Base-by-base conservation (phyloP, 192 early-diverging fungal species). In the Rhizophagus clarus region DNA sequence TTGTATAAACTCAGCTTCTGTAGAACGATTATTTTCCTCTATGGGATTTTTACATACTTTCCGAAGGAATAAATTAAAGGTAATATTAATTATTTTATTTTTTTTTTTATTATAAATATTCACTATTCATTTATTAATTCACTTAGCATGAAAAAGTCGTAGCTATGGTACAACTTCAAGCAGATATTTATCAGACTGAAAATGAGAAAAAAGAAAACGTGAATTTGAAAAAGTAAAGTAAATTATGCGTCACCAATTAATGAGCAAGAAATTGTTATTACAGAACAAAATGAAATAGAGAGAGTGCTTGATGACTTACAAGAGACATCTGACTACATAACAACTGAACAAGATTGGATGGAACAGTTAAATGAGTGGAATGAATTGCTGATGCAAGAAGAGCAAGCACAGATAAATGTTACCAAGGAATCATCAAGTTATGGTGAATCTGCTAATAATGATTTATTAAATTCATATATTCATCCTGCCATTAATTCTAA, bases 1-100 rank as follows among this genome's bases (percentile, higher is more conserved):
- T 34, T 79, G 47, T 79, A 31, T 79, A 20, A 79, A 79, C 70
- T 66, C 67, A 70, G 77, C 77, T 26, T 79, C 68, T 60, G 17
- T 79, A 1, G 47, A 77, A 51, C 0, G 42, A 67, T 47, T 75
- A 61, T 75, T 26, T 31, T 32, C 1, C 22, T 62, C 31, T 5
- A 75, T 75, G 60, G 32, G 32, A 37, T 75, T 61, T 61, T 28
- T 75, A 6, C 20, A 75, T 40, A 64, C 61, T 42, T 14, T 3
- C 4, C 37, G 26, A 45, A 12, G 34, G 66, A 76, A 76, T 40
- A 12, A 40, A 32, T 22, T 75, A 24, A 24, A 63, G 8, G 61
- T 75, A n/a, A 40, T 56, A 20, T 29, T 74, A 20, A 45, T 37
- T 0, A 37, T 7, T 37, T 37, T 7, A 37, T 37, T 37, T 51